Base-by-base conservation (phyloP, 2,329 filamentous ascomycete genomes). In the Amesomyces nigricolor region DNA sequence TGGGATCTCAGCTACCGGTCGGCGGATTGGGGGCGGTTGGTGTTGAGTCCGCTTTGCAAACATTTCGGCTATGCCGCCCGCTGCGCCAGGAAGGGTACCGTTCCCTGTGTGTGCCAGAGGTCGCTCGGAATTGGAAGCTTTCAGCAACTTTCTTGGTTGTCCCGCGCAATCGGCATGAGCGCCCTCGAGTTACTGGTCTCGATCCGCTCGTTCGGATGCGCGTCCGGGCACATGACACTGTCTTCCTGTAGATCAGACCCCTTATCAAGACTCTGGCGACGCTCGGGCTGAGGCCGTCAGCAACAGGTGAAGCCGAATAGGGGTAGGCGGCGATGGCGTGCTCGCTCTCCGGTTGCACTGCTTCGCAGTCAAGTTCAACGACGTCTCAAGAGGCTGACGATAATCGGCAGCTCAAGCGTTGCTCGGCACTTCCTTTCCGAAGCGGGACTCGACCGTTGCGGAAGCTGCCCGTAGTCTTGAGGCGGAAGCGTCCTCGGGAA, bases 401-500 rank as follows among this genome's bases (percentile, higher is more conserved):
- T 9, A 35, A 29, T 14, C 19, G 19, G 38, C 30, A 44, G 44
- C 19, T 51, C 38, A 44, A 19, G 32, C n/a, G 43, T 19, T n/a
- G n/a, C 39, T 26, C 38, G 48, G 48, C 48, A 43, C 43, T 47
- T 47, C n/a, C 30, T 9, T 44, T 47, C 19, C 35, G 29, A 37
- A 5, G 13, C 13, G 26, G 42, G 14, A 22, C 4, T 32, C 4
- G 32, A 43, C 32, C 30, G 52, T 50, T 50, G 52, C 57, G 57
- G 57, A 53, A 56, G 53, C 49, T 45, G 46, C 47, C 50, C 49
- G 38, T 29, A 22, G 26, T 32, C 29, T 29, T 53, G 53, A 39
- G 47, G 47, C 53, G 53, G 53, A 56, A 46, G 43, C 37, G 51
- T 30, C n/a, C 51, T 57, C 47, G 56, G 43, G 19, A 42, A 54